Base-by-base conservation (phyloP, 2,329 filamentous ascomycete genomes). In the Cercospora zeina region DNA sequence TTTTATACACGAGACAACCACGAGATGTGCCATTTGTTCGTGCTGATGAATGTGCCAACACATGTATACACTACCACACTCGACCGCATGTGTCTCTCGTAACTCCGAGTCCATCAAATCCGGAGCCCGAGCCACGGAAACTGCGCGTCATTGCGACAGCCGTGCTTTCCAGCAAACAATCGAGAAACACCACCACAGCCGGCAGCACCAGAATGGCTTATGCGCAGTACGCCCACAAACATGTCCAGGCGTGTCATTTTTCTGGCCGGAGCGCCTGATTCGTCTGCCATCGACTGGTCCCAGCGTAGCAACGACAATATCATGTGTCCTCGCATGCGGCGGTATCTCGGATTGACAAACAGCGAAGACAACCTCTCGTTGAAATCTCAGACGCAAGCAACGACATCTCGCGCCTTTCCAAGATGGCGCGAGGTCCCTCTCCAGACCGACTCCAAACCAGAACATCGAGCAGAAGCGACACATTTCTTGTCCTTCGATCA, bases 181-280 rank as follows among this genome's bases (percentile, higher is more conserved):
- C 19, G 10, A 53, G 8, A 4, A 34, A 53, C 9, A 34, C 49
- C 11, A 53, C 39, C n/a, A n/a, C n/a, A 42, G 21, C 47, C 21
- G 47, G 47, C 47, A 50, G 33, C 30, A 54, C 14, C 47, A 47
- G n/a, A 30, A 59, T 59, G 47, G 47, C 50, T 31, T 42, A n/a
- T 30, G 33, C 45, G 31, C 37, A 21, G 51, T 49, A 56, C 31
- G 19, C 55, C 51, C 27, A 42, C 59, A 47, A 57, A 54, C 24
- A 16, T 30, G 19, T 45, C 42, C 54, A 42, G 33, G 24, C 19
- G 33, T 45, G 54, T 77, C 68, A 80, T 85, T 58, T 79, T 85
- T 63, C 75, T 87, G 59, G 80, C 82, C 58, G 88, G 88, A 24
- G 86, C 88, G n/a, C 89, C 89, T 2, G 75, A 81, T 34, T 71